These are phyloP conservation scores for Aspergillus felis DNA, from an alignment of 2,329 filamentous ascomycete genomes.

Conservation along the genomic window DNA sequence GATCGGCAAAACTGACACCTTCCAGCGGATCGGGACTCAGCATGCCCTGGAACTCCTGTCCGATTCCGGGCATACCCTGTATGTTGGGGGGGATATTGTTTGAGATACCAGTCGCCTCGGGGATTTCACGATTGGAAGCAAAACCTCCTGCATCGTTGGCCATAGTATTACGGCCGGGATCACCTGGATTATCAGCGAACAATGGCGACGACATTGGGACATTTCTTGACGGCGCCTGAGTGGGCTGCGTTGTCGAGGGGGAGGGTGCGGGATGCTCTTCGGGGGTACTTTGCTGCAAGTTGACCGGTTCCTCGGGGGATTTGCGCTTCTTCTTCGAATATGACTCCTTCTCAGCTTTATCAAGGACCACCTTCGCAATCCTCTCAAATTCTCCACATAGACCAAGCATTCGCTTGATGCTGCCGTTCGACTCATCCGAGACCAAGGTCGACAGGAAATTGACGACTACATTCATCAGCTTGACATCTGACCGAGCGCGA, in stretches of 20 bases:
- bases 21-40: slow-evolving; percentile 34
- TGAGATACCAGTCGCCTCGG: slow-evolving; percentile 19
- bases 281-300: slow-evolving; percentile 17
- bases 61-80: slow-evolving; percentile 25
- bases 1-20: slow-evolving; percentile 29
- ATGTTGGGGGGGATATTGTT: slow-evolving; percentile 23
- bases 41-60: slow-evolving; percentile 36
- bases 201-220: slow-evolving; percentile 23
- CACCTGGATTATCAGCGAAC: slow-evolving; percentile 20
- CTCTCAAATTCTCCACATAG: slow-evolving; percentile 96
- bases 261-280: slow-evolving; percentile 11
- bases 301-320: slow-evolving; percentile 50
- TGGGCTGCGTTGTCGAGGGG: slow-evolving; percentile 22
- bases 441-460: slow-evolving; percentile 85
- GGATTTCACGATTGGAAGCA: slow-evolving; percentile 19
- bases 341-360: slow-evolving; percentile 84
- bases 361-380: slow-evolving; percentile 84
- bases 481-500: slow-evolving; percentile 80
- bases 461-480: slow-evolving; percentile 88
- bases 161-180: slow-evolving; percentile 10
- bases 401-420: slow-evolving; percentile 87
- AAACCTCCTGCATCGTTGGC: slow-evolving; percentile 20
- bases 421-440: slow-evolving; percentile 84
- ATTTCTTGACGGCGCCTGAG: slow-evolving; percentile 15
- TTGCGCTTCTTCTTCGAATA: slow-evolving; percentile 80